Conservation (phyloP, 108 stramenopile species). For the Skeletonema menzelii region DNA sequence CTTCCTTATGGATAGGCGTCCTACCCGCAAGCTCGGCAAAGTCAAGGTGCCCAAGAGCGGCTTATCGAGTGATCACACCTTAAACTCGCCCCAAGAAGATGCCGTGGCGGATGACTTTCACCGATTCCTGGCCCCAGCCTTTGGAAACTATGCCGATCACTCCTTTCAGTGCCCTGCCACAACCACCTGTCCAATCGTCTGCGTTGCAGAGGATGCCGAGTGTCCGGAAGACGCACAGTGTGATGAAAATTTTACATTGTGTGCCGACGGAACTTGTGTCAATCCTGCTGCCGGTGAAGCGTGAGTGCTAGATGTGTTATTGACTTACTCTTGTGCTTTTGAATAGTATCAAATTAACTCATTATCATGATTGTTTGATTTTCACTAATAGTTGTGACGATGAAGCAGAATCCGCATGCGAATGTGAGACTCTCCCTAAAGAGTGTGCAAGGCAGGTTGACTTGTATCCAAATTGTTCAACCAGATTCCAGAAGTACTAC, state of each 20-base stretch:
- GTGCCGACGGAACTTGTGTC: constrained; percentile 58
- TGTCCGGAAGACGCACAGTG: constrained; percentile 14
- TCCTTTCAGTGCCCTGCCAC: constrained; percentile 52
- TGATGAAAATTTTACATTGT: constrained; percentile 25
- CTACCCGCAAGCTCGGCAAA: constrained; percentile 15
- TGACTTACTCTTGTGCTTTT: neutral
- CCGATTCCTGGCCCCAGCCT: constrained; percentile 27
- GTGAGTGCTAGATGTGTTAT: constrained; percentile 7
- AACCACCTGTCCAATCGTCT: constrained; percentile 52
- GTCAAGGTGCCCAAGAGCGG: neutral
- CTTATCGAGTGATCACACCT: neutral
- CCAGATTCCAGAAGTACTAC: constrained; percentile 17
- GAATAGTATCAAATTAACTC: neutral
- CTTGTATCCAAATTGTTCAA: constrained; percentile 18
- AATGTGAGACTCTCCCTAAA: constrained; percentile 11
- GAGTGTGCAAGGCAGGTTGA: constrained; percentile 24
- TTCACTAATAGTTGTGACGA: constrained; percentile 16
- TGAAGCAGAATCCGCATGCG: constrained; percentile 30
- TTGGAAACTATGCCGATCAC: constrained; percentile 53
- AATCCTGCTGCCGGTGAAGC: constrained; percentile 20
- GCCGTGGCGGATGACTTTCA: neutral
- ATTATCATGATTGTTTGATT: constrained; percentile 10
- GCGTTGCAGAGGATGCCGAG: constrained; percentile 28
- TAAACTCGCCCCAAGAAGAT: neutral
- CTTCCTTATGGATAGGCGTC: constrained; percentile 8